Evolutionary conservation across 2,329 filamentous ascomycete species (phyloP).

Genomic region (Sclerotinia nivalis): DNA sequence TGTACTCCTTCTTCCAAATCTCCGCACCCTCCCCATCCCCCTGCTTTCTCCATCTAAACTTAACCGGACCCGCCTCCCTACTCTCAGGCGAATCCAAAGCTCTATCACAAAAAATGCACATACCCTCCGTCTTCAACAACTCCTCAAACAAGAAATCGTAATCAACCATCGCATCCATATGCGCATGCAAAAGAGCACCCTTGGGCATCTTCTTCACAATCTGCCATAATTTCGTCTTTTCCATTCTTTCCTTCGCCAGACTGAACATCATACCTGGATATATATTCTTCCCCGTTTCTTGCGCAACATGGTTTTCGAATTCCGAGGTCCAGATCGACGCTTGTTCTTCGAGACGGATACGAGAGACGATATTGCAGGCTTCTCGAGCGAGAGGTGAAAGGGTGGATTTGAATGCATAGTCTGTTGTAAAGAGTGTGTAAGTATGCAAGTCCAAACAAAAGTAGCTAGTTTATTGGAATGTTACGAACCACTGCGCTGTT

Average conservation of each 20-base stretch:
- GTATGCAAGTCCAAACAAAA: slow-evolving; percentile 33
- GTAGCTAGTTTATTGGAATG: neutral
- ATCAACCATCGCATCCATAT: slow-evolving; percentile 89
- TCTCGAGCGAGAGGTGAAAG: slow-evolving; percentile 77
- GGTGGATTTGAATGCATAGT: slow-evolving; percentile 68
- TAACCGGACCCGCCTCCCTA: slow-evolving; percentile 56
- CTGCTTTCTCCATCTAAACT: slow-evolving; percentile 61
- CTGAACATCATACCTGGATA: slow-evolving; percentile 94
- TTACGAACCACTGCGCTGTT: slow-evolving; percentile 71
- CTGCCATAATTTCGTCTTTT: slow-evolving; percentile 79
- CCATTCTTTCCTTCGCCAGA: slow-evolving; percentile 81
- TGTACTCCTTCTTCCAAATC: slow-evolving; percentile 69
- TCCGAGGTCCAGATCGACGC: slow-evolving; percentile 73
- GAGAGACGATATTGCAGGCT: slow-evolving; percentile 77
- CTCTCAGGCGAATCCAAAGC: slow-evolving; percentile 55
- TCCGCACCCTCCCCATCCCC: slow-evolving; percentile 43
- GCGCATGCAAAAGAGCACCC: slow-evolving; percentile 80
- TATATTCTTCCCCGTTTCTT: slow-evolving; percentile 61
- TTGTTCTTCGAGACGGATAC: slow-evolving; percentile 77
- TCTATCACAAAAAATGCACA: slow-evolving; percentile 66
- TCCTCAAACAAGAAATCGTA: slow-evolving; percentile 76
- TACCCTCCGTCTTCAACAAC: slow-evolving; percentile 69
- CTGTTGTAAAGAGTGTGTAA: slow-evolving; percentile 45
- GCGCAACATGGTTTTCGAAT: slow-evolving; percentile 69
- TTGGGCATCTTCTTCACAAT: slow-evolving; percentile 89